These are phyloP conservation scores for Aureobasidium sp. DNA, from an alignment of 2,329 filamentous ascomycete species.

Conservation along the genomic window DNA sequence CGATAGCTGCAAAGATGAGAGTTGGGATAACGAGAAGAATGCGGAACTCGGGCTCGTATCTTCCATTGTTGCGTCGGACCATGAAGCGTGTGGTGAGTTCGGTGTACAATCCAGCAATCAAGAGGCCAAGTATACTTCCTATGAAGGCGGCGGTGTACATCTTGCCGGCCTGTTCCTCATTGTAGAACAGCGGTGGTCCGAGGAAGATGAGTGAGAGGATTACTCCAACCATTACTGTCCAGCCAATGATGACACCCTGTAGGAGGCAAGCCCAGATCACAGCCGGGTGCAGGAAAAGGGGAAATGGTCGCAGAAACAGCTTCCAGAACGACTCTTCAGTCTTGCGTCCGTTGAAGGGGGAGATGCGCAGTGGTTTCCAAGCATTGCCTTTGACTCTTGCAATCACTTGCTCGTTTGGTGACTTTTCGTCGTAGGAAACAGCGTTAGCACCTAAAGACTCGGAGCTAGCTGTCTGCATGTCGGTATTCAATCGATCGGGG, in stretches of 20 bases:
- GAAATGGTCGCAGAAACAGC: constrained; percentile 65
- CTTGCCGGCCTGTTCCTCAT: constrained; percentile 75
- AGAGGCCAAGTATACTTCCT: constrained; percentile 71
- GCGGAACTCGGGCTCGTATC: constrained; percentile 89
- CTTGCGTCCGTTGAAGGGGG: constrained; percentile 73
- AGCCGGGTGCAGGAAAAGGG: constrained; percentile 75
- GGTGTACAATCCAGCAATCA: constrained; percentile 64
- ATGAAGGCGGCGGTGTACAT: constrained; percentile 81
- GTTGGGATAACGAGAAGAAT: constrained; percentile 78
- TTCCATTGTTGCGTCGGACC: constrained; percentile 67
- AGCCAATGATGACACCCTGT: constrained; percentile 86
- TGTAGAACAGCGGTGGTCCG: constrained; percentile 72
- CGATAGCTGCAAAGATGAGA: constrained; percentile 67
- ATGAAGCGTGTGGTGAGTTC: constrained; percentile 66
- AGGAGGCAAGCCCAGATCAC: constrained; percentile 76
- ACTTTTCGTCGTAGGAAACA: neutral
- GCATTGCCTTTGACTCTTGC: constrained; percentile 8
- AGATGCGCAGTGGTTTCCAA: constrained; percentile 46
- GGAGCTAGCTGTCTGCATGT: constrained; percentile 38
- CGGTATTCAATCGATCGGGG: constrained; percentile 60
- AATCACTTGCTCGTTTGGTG: neutral
- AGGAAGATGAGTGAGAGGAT: constrained; percentile 77
- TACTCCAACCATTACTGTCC: constrained; percentile 88
- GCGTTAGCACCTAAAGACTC: neutral
- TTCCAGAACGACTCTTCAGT: constrained; percentile 66